Conservation (phyloP, 1,284 basidiomycete genomes). For the Schizophyllum commune region DNA sequence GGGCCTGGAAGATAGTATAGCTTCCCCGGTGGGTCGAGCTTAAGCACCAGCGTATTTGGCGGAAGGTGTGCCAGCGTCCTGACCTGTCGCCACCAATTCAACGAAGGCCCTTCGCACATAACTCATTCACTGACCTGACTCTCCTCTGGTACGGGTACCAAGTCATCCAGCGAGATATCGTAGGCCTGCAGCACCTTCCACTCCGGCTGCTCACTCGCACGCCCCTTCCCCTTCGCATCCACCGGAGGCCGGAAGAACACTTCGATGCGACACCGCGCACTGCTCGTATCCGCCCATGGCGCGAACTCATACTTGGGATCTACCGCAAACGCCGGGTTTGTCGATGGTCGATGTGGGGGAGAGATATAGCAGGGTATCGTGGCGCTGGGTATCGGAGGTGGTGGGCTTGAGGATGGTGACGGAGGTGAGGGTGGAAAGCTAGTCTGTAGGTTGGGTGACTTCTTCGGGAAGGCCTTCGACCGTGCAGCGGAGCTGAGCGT, state of each 20-base stretch:
- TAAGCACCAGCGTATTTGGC: slow-evolving; percentile 66
- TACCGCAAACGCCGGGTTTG: slow-evolving; percentile 64
- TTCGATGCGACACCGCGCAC: slow-evolving; percentile 5
- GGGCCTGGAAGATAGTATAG: slow-evolving; percentile 34
- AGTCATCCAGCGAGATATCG: slow-evolving; percentile 54
- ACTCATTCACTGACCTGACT: slow-evolving; percentile 17
- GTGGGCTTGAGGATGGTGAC: slow-evolving; percentile 3
- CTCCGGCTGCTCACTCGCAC: slow-evolving; percentile 24
- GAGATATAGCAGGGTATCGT: slow-evolving; percentile 60
- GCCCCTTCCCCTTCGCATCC: slow-evolving; percentile 38
- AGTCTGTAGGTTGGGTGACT: slow-evolving; percentile 6
- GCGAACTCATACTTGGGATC: slow-evolving; percentile 42
- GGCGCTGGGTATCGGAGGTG: slow-evolving; percentile 11
- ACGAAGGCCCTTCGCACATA: slow-evolving; percentile 3
- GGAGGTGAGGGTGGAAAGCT: slow-evolving; percentile 12
- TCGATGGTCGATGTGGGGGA: slow-evolving; percentile 61
- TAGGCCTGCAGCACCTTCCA: slow-evolving; percentile 69
- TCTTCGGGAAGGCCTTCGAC: neutral
- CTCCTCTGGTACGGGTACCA: slow-evolving; percentile 55
- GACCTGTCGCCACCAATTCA: slow-evolving; percentile 15
- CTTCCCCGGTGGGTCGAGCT: slow-evolving; percentile 50
- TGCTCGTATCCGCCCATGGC: slow-evolving; percentile 38
- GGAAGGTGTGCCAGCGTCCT: slow-evolving; percentile 34
- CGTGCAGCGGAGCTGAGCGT: neutral
- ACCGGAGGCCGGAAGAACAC: slow-evolving; percentile 40